phyloP scores from a whole-genome alignment of 306 rosid genomes.

The Pyrus bretschneideri region DNA sequence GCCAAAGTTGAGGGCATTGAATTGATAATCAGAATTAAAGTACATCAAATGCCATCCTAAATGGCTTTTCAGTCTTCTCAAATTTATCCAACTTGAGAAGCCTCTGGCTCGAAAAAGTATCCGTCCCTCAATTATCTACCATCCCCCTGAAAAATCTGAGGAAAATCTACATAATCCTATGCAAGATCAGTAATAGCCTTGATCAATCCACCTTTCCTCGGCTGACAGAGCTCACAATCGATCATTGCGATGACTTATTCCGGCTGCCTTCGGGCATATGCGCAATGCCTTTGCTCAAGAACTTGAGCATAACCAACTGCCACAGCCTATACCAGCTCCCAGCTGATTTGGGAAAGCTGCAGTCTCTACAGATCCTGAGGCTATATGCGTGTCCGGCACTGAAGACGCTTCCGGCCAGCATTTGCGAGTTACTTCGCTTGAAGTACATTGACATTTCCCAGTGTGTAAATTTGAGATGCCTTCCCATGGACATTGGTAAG shows the following conservation, averaged over 20 bases:
- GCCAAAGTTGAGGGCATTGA: slow-evolving; percentile 73
- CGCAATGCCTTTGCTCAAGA: slow-evolving; percentile 36
- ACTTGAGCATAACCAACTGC: slow-evolving; percentile 71
- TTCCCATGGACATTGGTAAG: slow-evolving; percentile 54
- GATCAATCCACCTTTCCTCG: slow-evolving; percentile 48
- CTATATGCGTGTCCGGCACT: slow-evolving; percentile 70
- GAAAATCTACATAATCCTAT: slow-evolving; percentile 55
- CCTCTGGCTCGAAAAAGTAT: slow-evolving; percentile 85
- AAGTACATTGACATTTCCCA: slow-evolving; percentile 74
- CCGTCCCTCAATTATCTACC: slow-evolving; percentile 43
- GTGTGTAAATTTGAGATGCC: slow-evolving; percentile 46
- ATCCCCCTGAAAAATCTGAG: slow-evolving; percentile 31
- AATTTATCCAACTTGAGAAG: slow-evolving; percentile 47
- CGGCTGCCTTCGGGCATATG: slow-evolving; percentile 62
- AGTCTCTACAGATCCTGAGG: slow-evolving; percentile 47
- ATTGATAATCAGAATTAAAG: slow-evolving; percentile 46
- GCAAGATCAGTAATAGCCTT: slow-evolving; percentile 49
- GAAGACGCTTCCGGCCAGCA: slow-evolving; percentile 42
- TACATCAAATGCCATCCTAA: slow-evolving; percentile 48
- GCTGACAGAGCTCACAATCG: slow-evolving; percentile 61
- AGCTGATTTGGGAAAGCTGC: slow-evolving; percentile 37
- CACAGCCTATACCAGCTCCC: slow-evolving; percentile 56
- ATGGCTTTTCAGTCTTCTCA: slow-evolving; percentile 40
- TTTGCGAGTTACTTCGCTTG: slow-evolving; percentile 39
- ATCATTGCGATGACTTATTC: slow-evolving; percentile 68